Evolutionary conservation across 768 basidiomycete genomes (phyloP).

Genomic region (Trametes maxima): DNA sequence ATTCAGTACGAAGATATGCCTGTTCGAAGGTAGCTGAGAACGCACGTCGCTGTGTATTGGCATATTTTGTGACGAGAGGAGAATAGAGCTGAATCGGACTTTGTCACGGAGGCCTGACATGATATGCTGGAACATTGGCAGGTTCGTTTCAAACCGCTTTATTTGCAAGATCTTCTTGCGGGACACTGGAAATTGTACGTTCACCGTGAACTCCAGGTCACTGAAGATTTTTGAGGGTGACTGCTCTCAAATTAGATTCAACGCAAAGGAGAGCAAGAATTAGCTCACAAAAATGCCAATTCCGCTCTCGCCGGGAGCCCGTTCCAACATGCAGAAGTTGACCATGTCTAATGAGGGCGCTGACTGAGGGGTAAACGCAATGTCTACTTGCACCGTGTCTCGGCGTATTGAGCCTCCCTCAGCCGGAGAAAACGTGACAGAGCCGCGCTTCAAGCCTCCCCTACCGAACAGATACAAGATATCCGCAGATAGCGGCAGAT

Average conservation of each 20-base stretch:
- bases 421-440: constrained; percentile 17
- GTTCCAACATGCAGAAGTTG: constrained; percentile 25
- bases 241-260: background rate
- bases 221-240: background rate
- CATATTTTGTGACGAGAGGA: background rate
- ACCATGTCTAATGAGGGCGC: constrained; percentile 1
- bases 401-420: background rate
- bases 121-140: constrained; percentile 7
- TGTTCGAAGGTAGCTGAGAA: background rate
- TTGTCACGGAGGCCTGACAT: background rate
- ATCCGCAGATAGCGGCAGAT: constrained; percentile 21
- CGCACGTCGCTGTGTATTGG: constrained; percentile 4
- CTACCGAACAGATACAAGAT: constrained; percentile 23
- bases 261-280: background rate
- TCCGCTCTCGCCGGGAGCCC: constrained; percentile 12
- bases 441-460: constrained; percentile 17
- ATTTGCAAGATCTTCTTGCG: background rate
- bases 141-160: constrained; percentile 12
- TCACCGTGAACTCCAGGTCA: background rate
- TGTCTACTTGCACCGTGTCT: constrained; percentile 22
- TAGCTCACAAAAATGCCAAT: constrained; percentile 19
- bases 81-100: constrained; percentile 11
- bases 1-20: background rate
- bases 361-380: constrained; percentile 2
- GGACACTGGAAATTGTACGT: constrained; percentile 4